Base-by-base conservation (phyloP, 441 rosid species). In the Isatis lusitanica region DNA sequence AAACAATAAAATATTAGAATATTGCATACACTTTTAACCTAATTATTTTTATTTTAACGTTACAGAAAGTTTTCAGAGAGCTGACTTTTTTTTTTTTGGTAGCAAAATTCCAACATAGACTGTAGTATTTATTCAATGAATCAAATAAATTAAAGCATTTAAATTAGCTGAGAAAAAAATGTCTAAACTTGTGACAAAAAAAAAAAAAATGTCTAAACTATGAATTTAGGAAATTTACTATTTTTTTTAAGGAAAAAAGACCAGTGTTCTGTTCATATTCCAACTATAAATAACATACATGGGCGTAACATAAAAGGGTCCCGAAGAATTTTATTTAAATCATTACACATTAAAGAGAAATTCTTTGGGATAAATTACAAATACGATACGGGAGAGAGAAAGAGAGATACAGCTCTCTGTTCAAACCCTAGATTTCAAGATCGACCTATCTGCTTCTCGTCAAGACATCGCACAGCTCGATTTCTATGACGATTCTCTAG, bases 361-460 rank as follows among this genome's bases (percentile, higher is more conserved):
- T 18, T 63, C 46, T 7, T 0, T 31, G 3, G 26, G 66, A 21
- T 21, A 21, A 9, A 9, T 21, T 7, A 17, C 58, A 50, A 21
- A 50, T 31, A 26, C 60, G 68, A 61, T 4, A 38, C 15, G n/a
- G 11, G 26, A 35, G 24, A 63, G n/a, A 40, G 67, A 28, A 6
- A 36, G 39, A 36, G 57, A 55, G 61, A 56, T 57, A 31, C 57
- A 43, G 58, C 9, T 13, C 61, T 48, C 16, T 18, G 6, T 64
- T 26, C 57, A 64, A 76, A 70, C 79, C 79, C 75, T 76, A 76
- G 75, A 70, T 43, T 70, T 50, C 48, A 42, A 76, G 58, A 48
- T 70, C 75, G 75, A 64, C 71, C 68, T 15, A 12, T 26, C 66
- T 28, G 9, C 66, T 44, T 47, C 75, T 70, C 75, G 18, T 47